Conservation (phyloP, 306 rosid species). For the Aeschynomene evenia region DNA sequence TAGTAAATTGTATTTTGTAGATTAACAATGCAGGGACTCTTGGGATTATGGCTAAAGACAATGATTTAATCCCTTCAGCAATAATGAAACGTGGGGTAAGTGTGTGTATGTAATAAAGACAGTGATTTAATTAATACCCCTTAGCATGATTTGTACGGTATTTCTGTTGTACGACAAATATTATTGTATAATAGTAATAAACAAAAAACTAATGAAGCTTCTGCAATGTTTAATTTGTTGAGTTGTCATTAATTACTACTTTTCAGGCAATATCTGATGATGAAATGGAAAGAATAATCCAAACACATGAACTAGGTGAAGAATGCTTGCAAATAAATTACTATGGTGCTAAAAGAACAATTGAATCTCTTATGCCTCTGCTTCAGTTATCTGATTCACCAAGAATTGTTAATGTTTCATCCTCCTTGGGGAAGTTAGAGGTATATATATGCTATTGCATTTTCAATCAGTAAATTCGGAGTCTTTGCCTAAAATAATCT, state of each 20-base stretch:
- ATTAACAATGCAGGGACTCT: constrained; percentile 53
- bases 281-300: not conserved
- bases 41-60: constrained; percentile 28
- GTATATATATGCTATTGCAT: no score
- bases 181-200: no score
- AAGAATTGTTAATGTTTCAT: constrained; percentile 56
- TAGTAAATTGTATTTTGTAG: constrained; percentile 14
- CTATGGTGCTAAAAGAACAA: constrained; percentile 33
- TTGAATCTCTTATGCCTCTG: constrained; percentile 35
- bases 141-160: no score
- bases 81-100: not conserved
- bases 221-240: not conserved
- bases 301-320: constrained; percentile 40
- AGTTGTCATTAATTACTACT: not conserved
- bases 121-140: no score
- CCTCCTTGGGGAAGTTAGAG: constrained; percentile 27
- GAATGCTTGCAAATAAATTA: constrained; percentile 53
- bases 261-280: constrained; percentile 29
- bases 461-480: no score
- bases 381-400: constrained; percentile 42
- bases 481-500: no score
- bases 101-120: not conserved
- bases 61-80: not conserved
- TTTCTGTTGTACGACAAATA: no score
- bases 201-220: no score